Evolutionary conservation across 2,329 filamentous ascomycete species (phyloP).

Genomic region (Paecilomyces sp.): DNA sequence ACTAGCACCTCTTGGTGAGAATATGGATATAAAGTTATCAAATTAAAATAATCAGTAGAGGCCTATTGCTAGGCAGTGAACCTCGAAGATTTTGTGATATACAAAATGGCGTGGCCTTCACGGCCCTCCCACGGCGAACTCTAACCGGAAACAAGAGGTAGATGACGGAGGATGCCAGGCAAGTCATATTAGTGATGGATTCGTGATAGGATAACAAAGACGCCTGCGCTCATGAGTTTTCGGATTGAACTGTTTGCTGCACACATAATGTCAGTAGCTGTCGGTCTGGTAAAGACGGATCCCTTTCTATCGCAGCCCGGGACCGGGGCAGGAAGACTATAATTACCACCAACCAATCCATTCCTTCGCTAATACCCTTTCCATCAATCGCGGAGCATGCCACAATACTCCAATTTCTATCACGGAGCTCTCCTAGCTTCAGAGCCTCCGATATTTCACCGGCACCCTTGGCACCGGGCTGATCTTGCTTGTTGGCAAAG

Average conservation of each 20-base stretch:
- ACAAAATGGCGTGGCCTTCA: not conserved
- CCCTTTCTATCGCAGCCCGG: not conserved
- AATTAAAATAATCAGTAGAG: not conserved
- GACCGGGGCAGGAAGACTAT: not conserved
- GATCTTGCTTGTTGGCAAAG: constrained; percentile 98
- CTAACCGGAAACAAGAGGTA: not conserved
- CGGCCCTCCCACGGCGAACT: not conserved
- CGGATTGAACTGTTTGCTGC: constrained; percentile 38
- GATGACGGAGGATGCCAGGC: not conserved
- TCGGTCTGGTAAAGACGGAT: too few relatives aligned
- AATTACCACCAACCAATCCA: constrained; percentile 95
- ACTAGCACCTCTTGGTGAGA: not conserved
- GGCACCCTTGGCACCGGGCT: constrained; percentile 91
- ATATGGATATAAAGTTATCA: not conserved
- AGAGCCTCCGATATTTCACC: constrained; percentile 94
- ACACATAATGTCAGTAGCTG: constrained; percentile 8
- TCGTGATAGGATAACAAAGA: constrained; percentile 11
- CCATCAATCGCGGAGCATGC: constrained; percentile 95
- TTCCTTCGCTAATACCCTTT: constrained; percentile 88
- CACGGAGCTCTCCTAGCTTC: constrained; percentile 80
- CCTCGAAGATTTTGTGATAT: not conserved
- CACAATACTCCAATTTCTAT: constrained; percentile 98
- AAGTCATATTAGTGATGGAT: constrained; percentile 3
- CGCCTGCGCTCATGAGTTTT: constrained; percentile 32
- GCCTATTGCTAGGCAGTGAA: not conserved